Conservation (phyloP, 768 basidiomycete genomes). For the Hericium erinaceus region DNA sequence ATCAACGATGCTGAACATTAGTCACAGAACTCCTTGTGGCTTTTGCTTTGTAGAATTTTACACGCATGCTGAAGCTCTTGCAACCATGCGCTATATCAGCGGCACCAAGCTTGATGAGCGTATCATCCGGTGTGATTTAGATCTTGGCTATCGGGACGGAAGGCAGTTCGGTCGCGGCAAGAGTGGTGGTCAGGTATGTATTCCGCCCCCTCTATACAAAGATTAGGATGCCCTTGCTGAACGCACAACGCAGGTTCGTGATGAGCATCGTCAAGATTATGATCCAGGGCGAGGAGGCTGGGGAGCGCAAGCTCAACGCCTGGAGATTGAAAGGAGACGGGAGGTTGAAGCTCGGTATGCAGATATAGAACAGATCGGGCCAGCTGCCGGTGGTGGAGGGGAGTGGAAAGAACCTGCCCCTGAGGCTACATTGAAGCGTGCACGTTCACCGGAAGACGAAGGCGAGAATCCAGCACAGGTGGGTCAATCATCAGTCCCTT, state of each 20-base stretch:
- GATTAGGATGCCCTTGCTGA: not conserved
- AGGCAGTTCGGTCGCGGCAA: slow-evolving; percentile 96
- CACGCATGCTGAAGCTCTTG: slow-evolving; percentile 86
- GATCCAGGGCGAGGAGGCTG: slow-evolving; percentile 93
- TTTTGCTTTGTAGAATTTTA: slow-evolving; percentile 98
- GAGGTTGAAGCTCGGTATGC: slow-evolving; percentile 84
- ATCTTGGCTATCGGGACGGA: slow-evolving; percentile 93
- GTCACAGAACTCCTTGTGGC: slow-evolving; percentile 74
- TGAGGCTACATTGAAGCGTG: slow-evolving; percentile 48
- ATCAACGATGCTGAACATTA: slow-evolving; percentile 5
- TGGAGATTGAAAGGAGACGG: slow-evolving; percentile 65
- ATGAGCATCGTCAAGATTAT: slow-evolving; percentile 95
- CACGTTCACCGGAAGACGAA: slow-evolving; percentile 72
- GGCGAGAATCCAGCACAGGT: slow-evolving; percentile 50
- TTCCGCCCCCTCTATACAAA: not conserved
- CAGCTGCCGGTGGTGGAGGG: slow-evolving; percentile 75
- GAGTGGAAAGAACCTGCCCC: slow-evolving; percentile 66
- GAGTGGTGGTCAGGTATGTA: slow-evolving; percentile 79
- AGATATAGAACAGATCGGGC: slow-evolving; percentile 70
- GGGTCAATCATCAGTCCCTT: slow-evolving; percentile 17
- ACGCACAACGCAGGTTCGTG: slow-evolving; percentile 45
- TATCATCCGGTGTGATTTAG: slow-evolving; percentile 95
- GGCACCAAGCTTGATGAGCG: slow-evolving; percentile 99
- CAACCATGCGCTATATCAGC: slow-evolving; percentile 87
- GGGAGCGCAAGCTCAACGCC: slow-evolving; percentile 77